Evolutionary conservation across 805 yeast genomes (phyloP).

Genomic region (Pichia membranifaciens): DNA sequence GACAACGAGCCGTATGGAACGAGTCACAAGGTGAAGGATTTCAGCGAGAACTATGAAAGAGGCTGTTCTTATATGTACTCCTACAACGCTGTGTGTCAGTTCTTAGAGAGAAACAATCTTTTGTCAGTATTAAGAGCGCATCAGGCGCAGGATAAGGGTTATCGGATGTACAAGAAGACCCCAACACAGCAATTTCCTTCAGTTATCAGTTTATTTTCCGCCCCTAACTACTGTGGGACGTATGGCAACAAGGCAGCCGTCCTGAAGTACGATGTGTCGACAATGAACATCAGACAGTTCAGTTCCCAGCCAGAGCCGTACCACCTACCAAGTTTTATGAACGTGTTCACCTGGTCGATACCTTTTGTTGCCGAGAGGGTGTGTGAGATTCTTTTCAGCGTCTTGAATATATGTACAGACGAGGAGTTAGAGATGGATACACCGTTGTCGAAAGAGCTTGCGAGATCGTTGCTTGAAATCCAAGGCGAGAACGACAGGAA

Average conservation of each 20-base stretch:
- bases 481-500: constrained; percentile 5
- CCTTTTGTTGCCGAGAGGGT: constrained; percentile 97
- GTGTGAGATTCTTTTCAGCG: constrained; percentile 85
- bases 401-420: constrained; percentile 89
- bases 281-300: constrained; percentile 93
- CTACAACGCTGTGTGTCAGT: constrained; percentile 73
- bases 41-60: constrained; percentile 62
- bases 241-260: constrained; percentile 96
- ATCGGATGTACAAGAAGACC: constrained; percentile 86
- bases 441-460: constrained; percentile 41
- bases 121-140: constrained; percentile 90
- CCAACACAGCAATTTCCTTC: constrained; percentile 83
- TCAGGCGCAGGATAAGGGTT: constrained; percentile 97
- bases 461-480: constrained; percentile 27
- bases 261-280: constrained; percentile 82
- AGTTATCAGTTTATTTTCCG: constrained; percentile 84
- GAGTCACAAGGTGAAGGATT: constrained; percentile 30
- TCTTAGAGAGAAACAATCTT: constrained; percentile 70
- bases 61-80: constrained; percentile 93
- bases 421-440: constrained; percentile 83
- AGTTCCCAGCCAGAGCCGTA: constrained; percentile 92
- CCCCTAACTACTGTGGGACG: constrained; percentile 90
- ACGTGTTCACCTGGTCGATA: constrained; percentile 93
- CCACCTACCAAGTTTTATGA: constrained; percentile 95
- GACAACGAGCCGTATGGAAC: constrained; percentile 45